Base-by-base conservation (phyloP, 352 stramenopile species). In the Saprolegnia parasitica region DNA sequence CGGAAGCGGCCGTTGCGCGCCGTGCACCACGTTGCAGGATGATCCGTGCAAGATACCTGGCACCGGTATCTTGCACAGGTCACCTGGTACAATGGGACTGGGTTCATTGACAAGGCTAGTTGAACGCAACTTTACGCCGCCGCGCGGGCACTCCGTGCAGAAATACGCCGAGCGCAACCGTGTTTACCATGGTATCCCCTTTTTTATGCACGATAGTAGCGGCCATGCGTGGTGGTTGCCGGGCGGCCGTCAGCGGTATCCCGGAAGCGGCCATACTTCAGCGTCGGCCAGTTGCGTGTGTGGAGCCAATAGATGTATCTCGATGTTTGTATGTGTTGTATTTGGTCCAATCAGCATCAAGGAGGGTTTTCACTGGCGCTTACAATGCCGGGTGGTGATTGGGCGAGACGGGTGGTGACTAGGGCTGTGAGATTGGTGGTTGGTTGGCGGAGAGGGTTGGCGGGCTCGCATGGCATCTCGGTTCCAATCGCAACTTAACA, bases 401-500 rank as follows among this genome's bases (percentile, higher is more conserved):
- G 58, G 58, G 16, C 39, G 42, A 56, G 11, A 52, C 23, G 42
- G 37, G 45, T 24, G 21, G 29, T 40, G 58, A 35, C 13, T 67
- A 29, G 58, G 58, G 58, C 13, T 56, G 5, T 16, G 24, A 26
- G 32, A 67, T 67, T 67, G 58, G 21, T 67, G 58, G 58, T 49
- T 67, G 58, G 58, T 67, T 67, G 58, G 58, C 40, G 26, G 40
- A 24, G 58, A n/a, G 58, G 10, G 58, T n/a, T 16, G 16, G 13
- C 40, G 18, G 42, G 20, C 58, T 10, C 50, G 6, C 35, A 26
- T 49, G 13, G 39, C 58, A 42, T 15, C 13, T 55, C 56, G 40
- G 18, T 23, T 35, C 45, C 45, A 67, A 67, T 67, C 58, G 58
- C 58, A 67, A 67, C 58, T 67, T 67, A 71, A 60, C 63, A 71